Base-by-base conservation (phyloP, 192 early-diverging fungal species). In the Backusella psychrophila region DNA sequence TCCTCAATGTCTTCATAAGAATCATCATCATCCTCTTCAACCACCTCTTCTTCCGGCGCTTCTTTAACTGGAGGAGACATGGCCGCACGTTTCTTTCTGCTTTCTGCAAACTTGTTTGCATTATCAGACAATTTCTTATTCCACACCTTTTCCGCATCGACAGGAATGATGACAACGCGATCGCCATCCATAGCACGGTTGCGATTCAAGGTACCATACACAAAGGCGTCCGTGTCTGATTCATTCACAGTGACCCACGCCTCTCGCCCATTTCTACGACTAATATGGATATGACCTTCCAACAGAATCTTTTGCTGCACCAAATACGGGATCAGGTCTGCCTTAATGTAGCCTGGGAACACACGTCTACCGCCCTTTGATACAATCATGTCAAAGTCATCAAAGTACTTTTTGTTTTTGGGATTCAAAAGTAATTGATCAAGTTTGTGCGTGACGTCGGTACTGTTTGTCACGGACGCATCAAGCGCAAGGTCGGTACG, bases 131-230 rank as follows among this genome's bases (percentile, higher is more conserved):
- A 53, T 75, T 89, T 80, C 39, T 86, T 85, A 1, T 75, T 41
- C 80, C 87, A 75, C 42, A 87, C 72, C 76, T 91, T 90, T 14
- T 86, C 87, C 1, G 86, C 84, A 68, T 90, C 87, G 41, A 93
- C 73, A 17, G 94, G 66, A 75, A 86, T 72, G 2, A 96, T 82
- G 17, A 89, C 88, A 11, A 96, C 95, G 0, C 89, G 76, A 75
- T 96, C 95, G 2, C 93, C 94, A 26, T 96, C 93, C 23, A 96
- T 75, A 1, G 94, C 92, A 42, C 95, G 88, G 80, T 96, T 96
- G 26, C 93, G 89, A 63, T 84, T 79, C 33, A 81, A 84, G 29
- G 84, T 78, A 6, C 91, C 90, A 38, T 80, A 88, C 15, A 96
- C 91, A 75, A 89, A 92, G 8, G 95, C 85, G 75, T 96, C 95